These are phyloP conservation scores for Aspergillus bertholletiae DNA, from an alignment of 495 filamentous ascomycete species.

Conservation along the genomic window DNA sequence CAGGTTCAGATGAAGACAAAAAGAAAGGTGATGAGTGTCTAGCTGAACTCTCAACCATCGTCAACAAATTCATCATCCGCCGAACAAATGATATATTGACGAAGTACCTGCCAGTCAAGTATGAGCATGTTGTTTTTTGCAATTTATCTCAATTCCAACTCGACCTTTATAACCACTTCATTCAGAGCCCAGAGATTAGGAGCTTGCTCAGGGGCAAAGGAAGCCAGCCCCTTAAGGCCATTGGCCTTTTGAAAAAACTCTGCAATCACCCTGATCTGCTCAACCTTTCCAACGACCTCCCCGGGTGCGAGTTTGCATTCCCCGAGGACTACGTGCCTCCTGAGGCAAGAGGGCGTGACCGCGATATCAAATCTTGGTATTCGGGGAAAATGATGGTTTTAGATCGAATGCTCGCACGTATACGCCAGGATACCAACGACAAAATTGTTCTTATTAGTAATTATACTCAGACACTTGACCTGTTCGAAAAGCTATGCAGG, in stretches of 20 bases:
- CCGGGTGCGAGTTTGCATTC: slow-evolving; percentile 77
- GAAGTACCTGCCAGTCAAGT: slow-evolving; percentile 97
- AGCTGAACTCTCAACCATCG: slow-evolving; percentile 71
- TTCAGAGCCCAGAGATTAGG: slow-evolving; percentile 92
- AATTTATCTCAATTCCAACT: slow-evolving; percentile 90
- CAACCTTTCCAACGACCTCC: slow-evolving; percentile 77
- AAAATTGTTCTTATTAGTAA: slow-evolving; percentile 99
- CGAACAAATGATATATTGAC: slow-evolving; percentile 97
- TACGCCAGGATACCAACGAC: slow-evolving; percentile 94
- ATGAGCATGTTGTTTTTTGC: slow-evolving; percentile 99
- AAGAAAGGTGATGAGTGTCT: slow-evolving; percentile 83
- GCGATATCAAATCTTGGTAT: slow-evolving; percentile 94
- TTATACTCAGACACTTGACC: slow-evolving; percentile 93
- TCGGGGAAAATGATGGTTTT: slow-evolving; percentile 98
- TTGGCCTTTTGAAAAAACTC: slow-evolving; percentile 93
- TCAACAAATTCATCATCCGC: slow-evolving; percentile 99
- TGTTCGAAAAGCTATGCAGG: slow-evolving; percentile 91
- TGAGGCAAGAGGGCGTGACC: slow-evolving; percentile 81
- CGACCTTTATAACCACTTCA: slow-evolving; percentile 93
- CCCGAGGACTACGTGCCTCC: slow-evolving; percentile 88
- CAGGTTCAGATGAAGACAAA: slow-evolving; percentile 77
- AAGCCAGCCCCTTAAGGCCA: slow-evolving; percentile 93
- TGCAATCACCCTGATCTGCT: slow-evolving; percentile 98
- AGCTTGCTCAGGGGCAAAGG: slow-evolving; percentile 90
- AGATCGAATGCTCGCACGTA: slow-evolving; percentile 95